Percentiles rank a stretch among this genome's conserved stretches.
phyloP scores from a whole-genome alignment of 2,329 filamentous ascomycete genomes.

The Dendryphion nanum region DNA sequence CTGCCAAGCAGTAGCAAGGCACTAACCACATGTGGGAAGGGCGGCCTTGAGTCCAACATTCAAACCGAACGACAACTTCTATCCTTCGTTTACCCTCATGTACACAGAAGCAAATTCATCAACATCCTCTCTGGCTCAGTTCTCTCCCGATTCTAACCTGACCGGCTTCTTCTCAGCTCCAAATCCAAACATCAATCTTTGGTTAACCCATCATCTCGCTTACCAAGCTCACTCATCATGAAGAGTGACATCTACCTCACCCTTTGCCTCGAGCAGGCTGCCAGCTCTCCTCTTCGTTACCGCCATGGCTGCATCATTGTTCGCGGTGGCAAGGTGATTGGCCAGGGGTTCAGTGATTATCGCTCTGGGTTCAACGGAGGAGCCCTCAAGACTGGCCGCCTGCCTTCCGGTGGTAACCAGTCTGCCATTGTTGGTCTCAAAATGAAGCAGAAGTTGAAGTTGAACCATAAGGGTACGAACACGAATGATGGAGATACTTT shows the following conservation, averaged over 20 bases:
- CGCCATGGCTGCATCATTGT: constrained; percentile 53
- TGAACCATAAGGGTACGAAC: constrained; percentile 2
- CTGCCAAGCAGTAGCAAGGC: no score
- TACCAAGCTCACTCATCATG: constrained; percentile 32
- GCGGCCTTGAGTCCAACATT: no score
- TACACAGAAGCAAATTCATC: no score
- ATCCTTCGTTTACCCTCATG: no score
- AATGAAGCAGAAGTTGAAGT: constrained; percentile 17
- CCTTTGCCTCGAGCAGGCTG: constrained; percentile 53
- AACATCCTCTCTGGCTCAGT: no score
- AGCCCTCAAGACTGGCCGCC: constrained; percentile 48
- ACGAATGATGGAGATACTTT: constrained; percentile 30
- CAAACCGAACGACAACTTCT: no score
- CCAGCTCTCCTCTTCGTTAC: constrained; percentile 50
- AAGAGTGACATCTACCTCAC: constrained; percentile 51
- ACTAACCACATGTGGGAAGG: no score
- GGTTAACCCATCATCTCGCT: no score
- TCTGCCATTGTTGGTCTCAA: constrained; percentile 41
- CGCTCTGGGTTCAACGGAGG: constrained; percentile 52
- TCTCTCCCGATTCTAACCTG: no score
- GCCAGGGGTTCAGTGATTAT: constrained; percentile 52
- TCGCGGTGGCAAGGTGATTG: constrained; percentile 54
- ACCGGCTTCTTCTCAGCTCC: no score
- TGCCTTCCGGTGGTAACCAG: constrained; percentile 31
- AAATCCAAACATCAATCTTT: no score